Evolutionary conservation across 2,329 filamentous ascomycete genomes (phyloP), one percentile per base, ranked within the genome.

Genomic region (Aspergillus ochraceus): DNA sequence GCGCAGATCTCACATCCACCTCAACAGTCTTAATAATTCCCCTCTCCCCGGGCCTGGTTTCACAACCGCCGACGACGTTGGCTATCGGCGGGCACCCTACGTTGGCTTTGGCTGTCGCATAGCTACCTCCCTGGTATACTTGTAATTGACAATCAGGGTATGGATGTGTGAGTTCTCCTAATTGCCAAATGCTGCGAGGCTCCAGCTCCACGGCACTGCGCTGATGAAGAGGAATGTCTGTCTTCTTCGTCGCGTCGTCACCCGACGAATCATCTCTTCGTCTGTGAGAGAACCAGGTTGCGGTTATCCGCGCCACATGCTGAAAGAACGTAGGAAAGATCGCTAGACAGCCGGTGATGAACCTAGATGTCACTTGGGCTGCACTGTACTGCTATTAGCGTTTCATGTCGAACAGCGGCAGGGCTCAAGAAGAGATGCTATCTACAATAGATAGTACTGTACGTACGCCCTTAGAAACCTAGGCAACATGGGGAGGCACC

Each of bases 381-480:
- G 64, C 60, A 10, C 67, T 69, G 42, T 22, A n/a, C 24, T 26
- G 22, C 30, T 30, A 19, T 32, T 42, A 52, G 26, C 9, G 36
- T 11, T 26, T 30, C 45, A 24, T 19, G 29, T 36, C 32, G 5
- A 36, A 12, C 12, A 17, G 6, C 32, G 17, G 36, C 8, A 42
- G 14, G 36, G 5, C 9, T n/a, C 17, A n/a, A n/a, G 36, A n/a
- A 42, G 36, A n/a, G 4, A 42, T 8, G 17, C 36, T 14, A 42
- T 42, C 14, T n/a, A 8, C 14, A 29, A 29, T 29, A 29, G 26
- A 29, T 29, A 42, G 36, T 36, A 32, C 12, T 14, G 6, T n/a
- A 56, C 66, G 59, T 62, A 70, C 68, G 68, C 69, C 69, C 69
- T 70, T 3, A 71, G 53, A 29, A 68, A 64, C 39, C 66, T 61